Evolutionary conservation across 345 rosid species (phyloP).

Genomic region (Eucalyptus regnans): DNA sequence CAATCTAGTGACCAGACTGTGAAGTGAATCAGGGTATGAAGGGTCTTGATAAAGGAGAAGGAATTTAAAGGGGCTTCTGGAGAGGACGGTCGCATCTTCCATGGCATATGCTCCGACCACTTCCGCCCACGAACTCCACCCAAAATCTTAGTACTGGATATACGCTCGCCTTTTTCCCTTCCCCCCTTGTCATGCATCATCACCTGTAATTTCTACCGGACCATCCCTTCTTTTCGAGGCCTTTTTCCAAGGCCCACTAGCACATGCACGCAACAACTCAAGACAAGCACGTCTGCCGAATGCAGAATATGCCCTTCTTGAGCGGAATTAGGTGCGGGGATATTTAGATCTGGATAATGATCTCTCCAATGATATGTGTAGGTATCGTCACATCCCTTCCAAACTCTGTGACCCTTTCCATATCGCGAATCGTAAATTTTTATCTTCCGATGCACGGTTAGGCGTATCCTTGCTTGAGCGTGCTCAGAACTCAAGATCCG

Average conservation of each 20-base stretch:
- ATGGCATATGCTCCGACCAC: slow-evolving; percentile 23
- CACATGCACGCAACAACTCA: neutral
- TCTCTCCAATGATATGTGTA: neutral
- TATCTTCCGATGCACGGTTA: neutral
- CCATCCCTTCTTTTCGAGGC: neutral
- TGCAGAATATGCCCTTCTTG: neutral
- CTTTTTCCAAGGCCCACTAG: neutral
- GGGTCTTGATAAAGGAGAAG: neutral
- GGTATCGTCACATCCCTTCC: neutral
- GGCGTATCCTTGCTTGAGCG: neutral
- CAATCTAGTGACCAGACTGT: neutral
- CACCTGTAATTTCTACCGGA: neutral
- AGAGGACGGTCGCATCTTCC: slow-evolving; percentile 24
- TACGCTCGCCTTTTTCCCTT: neutral
- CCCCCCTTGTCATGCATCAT: neutral
- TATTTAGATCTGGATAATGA: neutral
- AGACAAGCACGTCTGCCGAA: neutral
- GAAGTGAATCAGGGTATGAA: neutral
- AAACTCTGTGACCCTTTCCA: neutral
- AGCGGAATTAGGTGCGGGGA: neutral
- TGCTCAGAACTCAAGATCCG: neutral
- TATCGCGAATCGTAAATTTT: neutral
- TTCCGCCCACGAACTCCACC: neutral
- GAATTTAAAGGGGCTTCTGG: neutral
- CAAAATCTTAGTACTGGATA: neutral